Base-by-base conservation (phyloP, 2,329 filamentous ascomycete species). In the Colletotrichum liaoningense region DNA sequence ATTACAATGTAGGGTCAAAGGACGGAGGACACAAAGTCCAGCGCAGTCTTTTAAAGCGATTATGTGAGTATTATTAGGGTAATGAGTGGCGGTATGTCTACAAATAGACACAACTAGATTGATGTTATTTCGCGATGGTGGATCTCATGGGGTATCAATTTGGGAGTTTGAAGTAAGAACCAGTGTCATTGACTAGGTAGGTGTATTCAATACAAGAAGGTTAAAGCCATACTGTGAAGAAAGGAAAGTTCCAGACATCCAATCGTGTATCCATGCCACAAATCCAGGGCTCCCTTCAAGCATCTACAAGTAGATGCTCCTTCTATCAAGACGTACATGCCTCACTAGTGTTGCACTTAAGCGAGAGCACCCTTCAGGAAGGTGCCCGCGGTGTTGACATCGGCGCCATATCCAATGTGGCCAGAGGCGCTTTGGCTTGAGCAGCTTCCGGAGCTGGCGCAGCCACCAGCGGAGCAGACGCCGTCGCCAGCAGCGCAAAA, bases 371-470 rank as follows among this genome's bases (percentile, higher is more conserved):
- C 19, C 71, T 73, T 71, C 56, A 73, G 56, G 26, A 70, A 73
- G 14, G 55, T 28, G 24, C 54, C 71, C 24, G 71, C 71, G 1
- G 46, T 35, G 26, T 63, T 65, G n/a, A 38, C 62, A 28, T 73
- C 71, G 14, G 71, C 30, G n/a, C 35, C 56, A 52, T 73, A 73
- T 22, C 71, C 71, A 16, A 71, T 11, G 14, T 73, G 71, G 2
- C 71, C 71, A n/a, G 33, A 4, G 22, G 35, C 16, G 49, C 71
- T 70, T 4, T 62, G 24, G 28, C 71, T 73, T 1, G 12, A 16
- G 67, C 71, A 73, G 35, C 71, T 67, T 3, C 71, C 67, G 22
- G 71, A 22, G 56, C 60, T 62, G 3, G 71, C 71, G 28, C 71
- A 73, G 14, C 71, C 71, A 57, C 71, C 71, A 24, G 49, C 16